Base-by-base conservation (phyloP, 495 filamentous ascomycete genomes). In the Collariella sp. region DNA sequence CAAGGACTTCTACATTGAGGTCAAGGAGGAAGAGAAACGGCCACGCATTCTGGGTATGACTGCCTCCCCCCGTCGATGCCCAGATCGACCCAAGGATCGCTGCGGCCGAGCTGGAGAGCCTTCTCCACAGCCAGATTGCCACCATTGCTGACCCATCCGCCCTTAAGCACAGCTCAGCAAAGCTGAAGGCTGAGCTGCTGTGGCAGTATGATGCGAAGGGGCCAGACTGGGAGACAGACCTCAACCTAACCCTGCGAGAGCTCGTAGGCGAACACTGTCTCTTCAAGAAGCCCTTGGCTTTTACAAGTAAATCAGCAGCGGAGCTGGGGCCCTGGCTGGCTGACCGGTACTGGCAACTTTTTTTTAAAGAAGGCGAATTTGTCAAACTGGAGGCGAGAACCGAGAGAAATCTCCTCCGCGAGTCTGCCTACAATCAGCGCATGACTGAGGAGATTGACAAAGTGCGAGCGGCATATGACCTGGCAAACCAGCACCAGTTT, bases 1-100 rank as follows among this genome's bases (percentile, higher is more conserved):
- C 63, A 88, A 86, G 59, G 88, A 96, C 35, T 88, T 85, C 54
- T 98, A 96, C 60, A 64, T 70, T 31, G 68, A 72, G 15, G 56
- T 63, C 22, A 61, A 70, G 39, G 63, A 71, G 0, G 65, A 65
- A 1, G 61, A 67, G 1, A 73, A 69, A 18, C 77, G 82, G 2
- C 94, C 93, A 13, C 85, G 85, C 52, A 83, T 99, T 20, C 87
- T 99, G 62, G 93, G 91, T 16, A 96, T 99, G 91, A 99, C 93
- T 9, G 93, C 93, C 15, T 96, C n/a, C 91, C 10, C 93, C 93
- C 2, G 84, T 97, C n/a, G 91, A 97, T 72, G 82, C 85, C 2
- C 83, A 86, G 59, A 75, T 77, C 0, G 81, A 93, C 61, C 78
- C 88, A 22, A 70, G 79, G 19, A 71, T 81, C 38, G 86, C 86